Percentiles rank a stretch among this genome's conserved stretches.
phyloP scores from a whole-genome alignment of 2,329 filamentous ascomycete genomes.

The Fusarium marasasianum region DNA sequence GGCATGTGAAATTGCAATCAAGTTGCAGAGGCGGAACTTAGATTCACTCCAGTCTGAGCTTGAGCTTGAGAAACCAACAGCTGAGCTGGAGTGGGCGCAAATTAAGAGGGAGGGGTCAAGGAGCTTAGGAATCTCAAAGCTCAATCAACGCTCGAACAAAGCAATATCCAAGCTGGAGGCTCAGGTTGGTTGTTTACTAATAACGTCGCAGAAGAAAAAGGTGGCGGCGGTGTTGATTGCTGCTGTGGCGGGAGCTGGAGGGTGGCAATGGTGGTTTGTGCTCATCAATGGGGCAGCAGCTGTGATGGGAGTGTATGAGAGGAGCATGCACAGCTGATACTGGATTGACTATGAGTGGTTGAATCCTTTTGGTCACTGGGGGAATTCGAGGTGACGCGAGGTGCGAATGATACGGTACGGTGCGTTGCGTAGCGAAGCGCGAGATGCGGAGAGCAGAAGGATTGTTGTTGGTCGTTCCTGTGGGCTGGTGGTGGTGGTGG shows the following conservation, averaged over 20 bases:
- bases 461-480: not conserved
- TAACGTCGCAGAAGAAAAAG: slow-evolving; percentile 13
- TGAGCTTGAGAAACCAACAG: slow-evolving; percentile 8
- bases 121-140: not conserved
- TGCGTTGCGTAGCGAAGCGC: slow-evolving; percentile 8
- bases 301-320: not conserved
- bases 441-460: slow-evolving; percentile 25
- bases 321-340: slow-evolving; percentile 14
- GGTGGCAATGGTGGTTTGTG: slow-evolving; percentile 15
- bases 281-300: not conserved
- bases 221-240: slow-evolving; percentile 20
- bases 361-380: slow-evolving; percentile 9
- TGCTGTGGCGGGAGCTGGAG: slow-evolving; percentile 34
- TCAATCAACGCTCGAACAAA: slow-evolving; percentile 10
- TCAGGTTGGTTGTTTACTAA: slow-evolving; percentile 8
- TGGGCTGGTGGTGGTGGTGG: not conserved
- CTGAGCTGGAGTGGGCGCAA: slow-evolving; percentile 6
- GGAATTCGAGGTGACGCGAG: slow-evolving; percentile 10
- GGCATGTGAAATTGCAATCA: slow-evolving; percentile 41
- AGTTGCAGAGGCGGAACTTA: slow-evolving; percentile 11
- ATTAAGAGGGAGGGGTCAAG: slow-evolving; percentile 1
- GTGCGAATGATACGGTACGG: not conserved
- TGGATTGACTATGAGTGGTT: not conserved
- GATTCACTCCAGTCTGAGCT: slow-evolving; percentile 10
- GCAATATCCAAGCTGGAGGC: not conserved